These are phyloP conservation scores for Penicillium riverlandense DNA, from an alignment of 495 filamentous ascomycete species.

Conservation along the genomic window DNA sequence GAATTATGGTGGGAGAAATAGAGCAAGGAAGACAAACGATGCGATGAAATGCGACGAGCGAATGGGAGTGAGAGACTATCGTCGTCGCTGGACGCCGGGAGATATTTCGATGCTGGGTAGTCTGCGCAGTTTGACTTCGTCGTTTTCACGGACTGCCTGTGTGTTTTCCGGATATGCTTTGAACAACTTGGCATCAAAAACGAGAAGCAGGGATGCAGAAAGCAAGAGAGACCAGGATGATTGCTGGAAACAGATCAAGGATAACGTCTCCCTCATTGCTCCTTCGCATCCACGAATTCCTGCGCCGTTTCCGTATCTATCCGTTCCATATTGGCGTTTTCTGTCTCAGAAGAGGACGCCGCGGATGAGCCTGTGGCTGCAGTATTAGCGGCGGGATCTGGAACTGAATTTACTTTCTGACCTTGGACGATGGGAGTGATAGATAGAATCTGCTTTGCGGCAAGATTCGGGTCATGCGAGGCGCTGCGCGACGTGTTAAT, in stretches of 20 bases:
- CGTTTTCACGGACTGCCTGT: conserved; percentile 1
- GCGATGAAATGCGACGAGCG: too few species aligned
- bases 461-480: conserved; percentile 59
- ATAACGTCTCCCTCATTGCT: conserved; percentile 13
- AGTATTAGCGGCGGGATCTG: conserved; percentile 35
- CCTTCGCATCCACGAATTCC: conserved; percentile 54
- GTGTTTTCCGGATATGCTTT: neutral
- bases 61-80: neutral
- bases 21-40: conserved; percentile 1
- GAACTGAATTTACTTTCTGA: conserved; percentile 43
- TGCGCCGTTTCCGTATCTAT: conserved; percentile 47
- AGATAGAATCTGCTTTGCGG: conserved; percentile 75
- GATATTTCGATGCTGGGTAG: conserved; percentile 4
- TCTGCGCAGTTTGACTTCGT: conserved; percentile 21
- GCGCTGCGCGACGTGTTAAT: conserved; percentile 43
- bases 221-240: too few species aligned
- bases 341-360: conserved; percentile 1
- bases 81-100: conserved; percentile 2
- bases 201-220: neutral
- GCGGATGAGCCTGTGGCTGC: conserved; percentile 5
- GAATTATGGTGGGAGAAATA: conserved; percentile 4
- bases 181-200: neutral
- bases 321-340: conserved; percentile 25
- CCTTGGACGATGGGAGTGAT: conserved; percentile 81
- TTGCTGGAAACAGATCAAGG: too few species aligned